Conservation (phyloP, 164 flowering plant genomes). For the Malania oleifera region DNA sequence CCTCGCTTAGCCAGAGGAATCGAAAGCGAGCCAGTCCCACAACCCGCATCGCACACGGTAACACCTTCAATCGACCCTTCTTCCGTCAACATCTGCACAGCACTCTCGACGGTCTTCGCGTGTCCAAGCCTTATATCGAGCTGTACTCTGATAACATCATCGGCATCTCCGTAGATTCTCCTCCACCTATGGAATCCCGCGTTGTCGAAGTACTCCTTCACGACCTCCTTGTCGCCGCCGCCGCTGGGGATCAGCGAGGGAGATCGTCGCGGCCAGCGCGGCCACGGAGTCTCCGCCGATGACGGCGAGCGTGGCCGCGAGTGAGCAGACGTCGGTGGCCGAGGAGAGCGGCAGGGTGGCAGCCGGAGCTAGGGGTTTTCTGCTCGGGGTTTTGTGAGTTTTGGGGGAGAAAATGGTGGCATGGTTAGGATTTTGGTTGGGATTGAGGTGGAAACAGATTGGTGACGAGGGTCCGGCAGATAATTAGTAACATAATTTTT, state of each 20-base stretch:
- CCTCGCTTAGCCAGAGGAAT: slow-evolving; percentile 86
- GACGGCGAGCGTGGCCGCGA: slow-evolving; percentile 40
- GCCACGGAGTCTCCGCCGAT: slow-evolving; percentile 80
- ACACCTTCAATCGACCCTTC: slow-evolving; percentile 64
- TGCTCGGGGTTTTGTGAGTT: slow-evolving; percentile 2
- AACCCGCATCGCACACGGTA: slow-evolving; percentile 91
- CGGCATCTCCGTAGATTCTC: slow-evolving; percentile 91
- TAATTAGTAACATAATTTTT: too few relatives aligned
- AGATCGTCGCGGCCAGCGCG: slow-evolving; percentile 66
- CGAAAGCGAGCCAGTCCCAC: slow-evolving; percentile 82
- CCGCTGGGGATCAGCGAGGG: slow-evolving; percentile 80
- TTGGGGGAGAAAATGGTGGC: slow-evolving; percentile 12
- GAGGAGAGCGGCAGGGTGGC: slow-evolving; percentile 42
- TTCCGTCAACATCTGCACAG: slow-evolving; percentile 59
- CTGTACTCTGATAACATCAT: slow-evolving; percentile 90
- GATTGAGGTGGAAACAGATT: slow-evolving; percentile 15
- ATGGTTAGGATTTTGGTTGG: slow-evolving; percentile 11
- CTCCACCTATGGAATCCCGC: slow-evolving; percentile 92
- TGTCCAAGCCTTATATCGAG: slow-evolving; percentile 88
- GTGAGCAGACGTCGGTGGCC: slow-evolving; percentile 32
- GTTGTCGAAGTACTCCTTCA: slow-evolving; percentile 79
- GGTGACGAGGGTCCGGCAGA: slow-evolving; percentile 21
- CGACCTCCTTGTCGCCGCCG: slow-evolving; percentile 99
- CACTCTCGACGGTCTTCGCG: slow-evolving; percentile 79
- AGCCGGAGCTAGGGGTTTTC: slow-evolving; percentile 14